A percentile compares a stretch with the other conserved stretches of the same genome.
Conservation (phyloP, 768 basidiomycete species). For the Harrya chromipes region DNA sequence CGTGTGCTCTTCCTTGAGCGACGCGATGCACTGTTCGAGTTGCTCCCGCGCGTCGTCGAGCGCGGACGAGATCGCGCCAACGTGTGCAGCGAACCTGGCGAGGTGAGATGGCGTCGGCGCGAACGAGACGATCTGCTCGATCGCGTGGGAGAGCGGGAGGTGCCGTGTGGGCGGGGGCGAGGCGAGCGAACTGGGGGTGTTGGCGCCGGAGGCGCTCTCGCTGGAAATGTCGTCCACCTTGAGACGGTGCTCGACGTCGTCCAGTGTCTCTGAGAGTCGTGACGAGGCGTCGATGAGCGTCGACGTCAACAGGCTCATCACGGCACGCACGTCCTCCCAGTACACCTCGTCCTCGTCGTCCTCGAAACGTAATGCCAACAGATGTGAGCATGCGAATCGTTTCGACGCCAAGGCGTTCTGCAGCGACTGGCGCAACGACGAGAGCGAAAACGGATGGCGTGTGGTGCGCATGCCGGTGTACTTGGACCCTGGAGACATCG, state of each 20-base stretch:
- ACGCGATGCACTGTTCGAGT: slow-evolving; percentile 57
- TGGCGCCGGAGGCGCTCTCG: slow-evolving; percentile 10
- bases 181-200: slow-evolving; percentile 16
- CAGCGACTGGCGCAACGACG: slow-evolving; percentile 56
- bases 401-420: slow-evolving; percentile 69
- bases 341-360: slow-evolving; percentile 73
- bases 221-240: slow-evolving; percentile 45
- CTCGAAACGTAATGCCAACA: slow-evolving; percentile 74
- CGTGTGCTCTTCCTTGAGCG: slow-evolving; percentile 46
- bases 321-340: slow-evolving; percentile 81
- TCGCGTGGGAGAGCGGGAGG: slow-evolving; percentile 14
- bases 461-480: slow-evolving; percentile 59
- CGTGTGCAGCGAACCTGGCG: slow-evolving; percentile 67
- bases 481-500: slow-evolving; percentile 49
- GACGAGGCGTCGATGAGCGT: slow-evolving; percentile 64
- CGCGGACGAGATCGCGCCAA: slow-evolving; percentile 65
- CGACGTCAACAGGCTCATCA: slow-evolving; percentile 67
- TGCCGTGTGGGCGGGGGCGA: slow-evolving; percentile 16
- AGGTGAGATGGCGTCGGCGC: slow-evolving; percentile 73
- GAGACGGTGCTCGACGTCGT: slow-evolving; percentile 53
- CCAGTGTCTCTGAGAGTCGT: slow-evolving; percentile 59
- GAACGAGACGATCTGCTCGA: slow-evolving; percentile 42
- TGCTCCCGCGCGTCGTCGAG: slow-evolving; percentile 70
- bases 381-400: slow-evolving; percentile 75
- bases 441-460: slow-evolving; percentile 66